Conservation (phyloP, 306 rosid genomes). For the Cucurbita moschata region DNA sequence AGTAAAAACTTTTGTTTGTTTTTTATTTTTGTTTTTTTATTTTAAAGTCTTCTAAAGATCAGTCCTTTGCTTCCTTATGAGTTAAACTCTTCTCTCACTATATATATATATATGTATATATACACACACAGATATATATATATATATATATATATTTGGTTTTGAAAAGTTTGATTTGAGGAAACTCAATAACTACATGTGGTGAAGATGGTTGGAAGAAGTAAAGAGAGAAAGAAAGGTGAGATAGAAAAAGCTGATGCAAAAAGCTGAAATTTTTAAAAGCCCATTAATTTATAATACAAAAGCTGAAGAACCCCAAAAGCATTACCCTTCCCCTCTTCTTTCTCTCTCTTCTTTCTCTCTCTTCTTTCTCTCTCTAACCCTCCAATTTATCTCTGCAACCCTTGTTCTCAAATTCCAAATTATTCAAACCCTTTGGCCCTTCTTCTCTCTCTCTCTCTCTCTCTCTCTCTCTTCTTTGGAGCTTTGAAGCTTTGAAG, state of each 20-base stretch:
- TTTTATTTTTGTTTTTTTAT: background rate
- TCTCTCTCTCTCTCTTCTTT: background rate
- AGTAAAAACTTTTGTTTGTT: background rate
- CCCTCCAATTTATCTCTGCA: background rate
- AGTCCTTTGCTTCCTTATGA: background rate
- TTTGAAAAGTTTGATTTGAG: conserved; percentile 8
- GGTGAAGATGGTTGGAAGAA: conserved; percentile 49
- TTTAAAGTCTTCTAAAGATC: background rate
- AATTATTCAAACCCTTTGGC: background rate
- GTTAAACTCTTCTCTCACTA: background rate
- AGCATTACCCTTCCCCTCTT: background rate
- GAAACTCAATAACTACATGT: conserved; percentile 14
- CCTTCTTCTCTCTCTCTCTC: background rate
- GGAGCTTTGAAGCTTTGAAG: background rate
- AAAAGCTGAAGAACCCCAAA: background rate
- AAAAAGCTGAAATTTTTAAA: conserved; percentile 26
- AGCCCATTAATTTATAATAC: background rate
- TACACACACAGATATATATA: background rate
- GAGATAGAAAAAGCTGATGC: conserved; percentile 49
- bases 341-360: background rate
- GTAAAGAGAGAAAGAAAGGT: conserved; percentile 36
- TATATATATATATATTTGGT: background rate
- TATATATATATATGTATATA: background rate
- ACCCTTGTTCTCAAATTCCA: background rate
- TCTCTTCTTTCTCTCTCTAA: background rate